Conservation (phyloP, 2,329 filamentous ascomycete species). For the Zymoseptoria brevis region DNA sequence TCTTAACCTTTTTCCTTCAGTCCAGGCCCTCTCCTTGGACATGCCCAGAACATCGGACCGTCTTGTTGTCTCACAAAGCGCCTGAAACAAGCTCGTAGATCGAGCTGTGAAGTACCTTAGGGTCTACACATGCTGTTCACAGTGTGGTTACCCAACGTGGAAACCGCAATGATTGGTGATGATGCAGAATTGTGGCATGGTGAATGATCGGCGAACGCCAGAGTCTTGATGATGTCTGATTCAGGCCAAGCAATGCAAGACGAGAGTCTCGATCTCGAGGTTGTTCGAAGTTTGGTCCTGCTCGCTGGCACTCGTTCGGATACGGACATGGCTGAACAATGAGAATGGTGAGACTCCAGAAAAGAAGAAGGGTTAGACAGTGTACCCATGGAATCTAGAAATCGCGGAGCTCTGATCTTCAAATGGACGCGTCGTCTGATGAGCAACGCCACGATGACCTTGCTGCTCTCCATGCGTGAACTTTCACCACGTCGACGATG, state of each 20-base stretch:
- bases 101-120: not conserved
- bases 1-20: not conserved
- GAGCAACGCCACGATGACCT: no score
- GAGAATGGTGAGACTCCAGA: not conserved
- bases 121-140: not conserved
- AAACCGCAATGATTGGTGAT: not conserved
- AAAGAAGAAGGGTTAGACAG: not conserved
- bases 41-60: no score
- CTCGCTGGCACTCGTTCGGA: not conserved
- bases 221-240: not conserved
- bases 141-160: not conserved
- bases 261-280: not conserved
- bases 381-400: no score
- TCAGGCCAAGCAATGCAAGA: not conserved
- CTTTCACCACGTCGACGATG: not conserved
- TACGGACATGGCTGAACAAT: no score
- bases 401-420: no score
- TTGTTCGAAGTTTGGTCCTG: not conserved
- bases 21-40: not conserved
- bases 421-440: no score
- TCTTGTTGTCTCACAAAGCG: no score
- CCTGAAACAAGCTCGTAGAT: not conserved
- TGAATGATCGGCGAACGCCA: not conserved
- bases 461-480: not conserved
- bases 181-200: not conserved